phyloP scores from a whole-genome alignment of 1,284 basidiomycete genomes.

The Naganishia liquefaciens region DNA sequence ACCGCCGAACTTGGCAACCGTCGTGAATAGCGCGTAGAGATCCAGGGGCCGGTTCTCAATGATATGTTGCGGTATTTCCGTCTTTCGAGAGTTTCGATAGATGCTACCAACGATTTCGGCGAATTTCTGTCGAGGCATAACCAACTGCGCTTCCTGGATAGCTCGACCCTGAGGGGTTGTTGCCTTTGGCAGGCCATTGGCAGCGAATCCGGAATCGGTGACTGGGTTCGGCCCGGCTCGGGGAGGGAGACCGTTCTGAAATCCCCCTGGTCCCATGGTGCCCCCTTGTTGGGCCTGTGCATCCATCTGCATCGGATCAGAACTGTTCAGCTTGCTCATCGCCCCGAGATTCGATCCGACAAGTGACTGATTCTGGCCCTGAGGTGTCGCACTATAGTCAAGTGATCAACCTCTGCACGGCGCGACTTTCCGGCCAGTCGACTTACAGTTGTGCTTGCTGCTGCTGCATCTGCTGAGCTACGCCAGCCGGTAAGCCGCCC shows the following conservation, averaged over 20 bases:
- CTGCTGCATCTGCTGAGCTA: slow-evolving; percentile 12
- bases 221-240: not conserved
- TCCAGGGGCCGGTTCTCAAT: slow-evolving; percentile 36
- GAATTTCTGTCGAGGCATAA: slow-evolving; percentile 26
- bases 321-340: not conserved
- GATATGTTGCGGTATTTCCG: slow-evolving; percentile 20
- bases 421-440: not conserved
- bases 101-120: slow-evolving; percentile 22
- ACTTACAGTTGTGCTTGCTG: slow-evolving; percentile 20
- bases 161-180: slow-evolving; percentile 15
- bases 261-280: not conserved
- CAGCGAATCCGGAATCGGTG: slow-evolving; percentile 12
- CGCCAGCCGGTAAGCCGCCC: not conserved
- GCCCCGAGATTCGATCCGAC: not conserved
- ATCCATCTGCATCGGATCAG: slow-evolving; percentile 7
- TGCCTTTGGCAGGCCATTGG: slow-evolving; percentile 20
- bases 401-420: not conserved
- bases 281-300: not conserved
- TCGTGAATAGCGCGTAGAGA: slow-evolving; percentile 40
- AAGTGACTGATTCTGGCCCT: slow-evolving; percentile 18
- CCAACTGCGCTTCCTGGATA: slow-evolving; percentile 13
- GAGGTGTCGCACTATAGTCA: slow-evolving; percentile 2
- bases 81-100: slow-evolving; percentile 14
- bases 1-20: slow-evolving; percentile 45
- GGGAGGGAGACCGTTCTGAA: slow-evolving; percentile 5